Evolutionary conservation across 345 rosid species (phyloP).

Genomic region (Kandelia obovata): DNA sequence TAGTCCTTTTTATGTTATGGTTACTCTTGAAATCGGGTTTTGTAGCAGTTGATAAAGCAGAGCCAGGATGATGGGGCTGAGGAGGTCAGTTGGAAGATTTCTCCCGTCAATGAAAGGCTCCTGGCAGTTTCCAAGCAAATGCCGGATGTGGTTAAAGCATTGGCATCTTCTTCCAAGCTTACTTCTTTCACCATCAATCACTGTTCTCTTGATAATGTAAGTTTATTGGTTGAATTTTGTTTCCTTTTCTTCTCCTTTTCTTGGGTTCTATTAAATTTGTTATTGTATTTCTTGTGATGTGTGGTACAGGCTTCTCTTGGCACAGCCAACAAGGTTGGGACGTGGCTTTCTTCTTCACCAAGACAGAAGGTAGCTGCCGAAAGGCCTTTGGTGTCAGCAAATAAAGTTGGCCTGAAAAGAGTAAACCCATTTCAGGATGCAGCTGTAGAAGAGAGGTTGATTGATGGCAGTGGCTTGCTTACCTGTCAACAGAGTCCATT

Average conservation of each 20-base stretch:
- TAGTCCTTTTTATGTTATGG: not conserved
- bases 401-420: conserved; percentile 43
- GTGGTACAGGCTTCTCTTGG: conserved; percentile 31
- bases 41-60: conserved; percentile 70
- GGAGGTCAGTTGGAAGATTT: conserved; percentile 87
- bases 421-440: conserved; percentile 37
- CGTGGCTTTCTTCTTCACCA: conserved; percentile 43
- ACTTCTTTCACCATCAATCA: conserved; percentile 44
- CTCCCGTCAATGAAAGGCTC: conserved; percentile 86
- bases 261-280: conserved; percentile 1
- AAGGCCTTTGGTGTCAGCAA: conserved; percentile 29
- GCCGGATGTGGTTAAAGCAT: conserved; percentile 47
- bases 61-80: conserved; percentile 88
- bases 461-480: conserved; percentile 14
- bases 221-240: not conserved
- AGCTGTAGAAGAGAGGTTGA: conserved; percentile 20
- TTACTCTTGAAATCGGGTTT: not conserved
- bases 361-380: conserved; percentile 31
- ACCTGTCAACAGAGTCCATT: conserved; percentile 73
- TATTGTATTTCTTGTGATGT: not conserved
- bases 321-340: conserved; percentile 40
- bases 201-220: conserved; percentile 56
- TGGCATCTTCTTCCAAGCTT: conserved; percentile 48
- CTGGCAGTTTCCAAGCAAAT: conserved; percentile 57
- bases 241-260: not conserved